These are phyloP conservation scores for Daedalea quercina DNA, from an alignment of 768 basidiomycete species.

Conservation along the genomic window DNA sequence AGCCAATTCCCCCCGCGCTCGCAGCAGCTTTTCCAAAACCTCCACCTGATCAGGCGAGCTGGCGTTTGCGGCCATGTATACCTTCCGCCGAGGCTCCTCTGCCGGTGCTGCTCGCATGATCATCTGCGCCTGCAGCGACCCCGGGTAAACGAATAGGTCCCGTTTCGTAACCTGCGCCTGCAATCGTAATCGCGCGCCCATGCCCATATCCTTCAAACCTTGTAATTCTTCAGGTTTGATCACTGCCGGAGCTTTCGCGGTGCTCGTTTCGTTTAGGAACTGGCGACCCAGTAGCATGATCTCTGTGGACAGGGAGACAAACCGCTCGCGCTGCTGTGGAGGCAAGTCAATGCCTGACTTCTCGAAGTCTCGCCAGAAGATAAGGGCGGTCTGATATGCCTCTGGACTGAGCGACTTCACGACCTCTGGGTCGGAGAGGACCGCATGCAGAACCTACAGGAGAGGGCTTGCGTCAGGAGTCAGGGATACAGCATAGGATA, in stretches of 20 bases:
- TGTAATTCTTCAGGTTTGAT: slow-evolving; percentile 65
- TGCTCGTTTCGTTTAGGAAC: slow-evolving; percentile 66
- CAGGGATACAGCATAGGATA: not conserved
- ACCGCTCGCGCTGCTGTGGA: slow-evolving; percentile 65
- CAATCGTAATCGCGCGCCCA: slow-evolving; percentile 66
- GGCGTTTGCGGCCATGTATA: slow-evolving; percentile 79
- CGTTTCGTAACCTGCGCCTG: slow-evolving; percentile 75
- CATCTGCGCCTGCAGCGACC: slow-evolving; percentile 87
- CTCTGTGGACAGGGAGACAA: slow-evolving; percentile 86
- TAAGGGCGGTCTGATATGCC: slow-evolving; percentile 81
- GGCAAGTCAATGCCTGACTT: slow-evolving; percentile 93
- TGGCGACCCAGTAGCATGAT: slow-evolving; percentile 82
- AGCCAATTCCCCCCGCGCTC: slow-evolving; percentile 76
- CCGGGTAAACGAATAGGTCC: slow-evolving; percentile 75
- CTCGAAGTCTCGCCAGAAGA: slow-evolving; percentile 96
- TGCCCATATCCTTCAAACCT: slow-evolving; percentile 70
- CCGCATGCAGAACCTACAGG: slow-evolving; percentile 58
- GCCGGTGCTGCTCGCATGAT: slow-evolving; percentile 85
- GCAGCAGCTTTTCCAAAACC: slow-evolving; percentile 68
- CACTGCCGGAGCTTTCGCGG: slow-evolving; percentile 56
- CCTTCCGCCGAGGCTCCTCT: slow-evolving; percentile 72
- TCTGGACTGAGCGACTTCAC: slow-evolving; percentile 63
- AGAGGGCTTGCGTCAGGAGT: not conserved
- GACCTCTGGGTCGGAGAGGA: slow-evolving; percentile 62
- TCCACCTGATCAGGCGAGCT: slow-evolving; percentile 72